A percentile compares a stretch with the other conserved stretches of the same genome.
These are phyloP conservation scores for Meira nashicola DNA, from an alignment of 1,284 basidiomycete genomes.

Conservation along the genomic window DNA sequence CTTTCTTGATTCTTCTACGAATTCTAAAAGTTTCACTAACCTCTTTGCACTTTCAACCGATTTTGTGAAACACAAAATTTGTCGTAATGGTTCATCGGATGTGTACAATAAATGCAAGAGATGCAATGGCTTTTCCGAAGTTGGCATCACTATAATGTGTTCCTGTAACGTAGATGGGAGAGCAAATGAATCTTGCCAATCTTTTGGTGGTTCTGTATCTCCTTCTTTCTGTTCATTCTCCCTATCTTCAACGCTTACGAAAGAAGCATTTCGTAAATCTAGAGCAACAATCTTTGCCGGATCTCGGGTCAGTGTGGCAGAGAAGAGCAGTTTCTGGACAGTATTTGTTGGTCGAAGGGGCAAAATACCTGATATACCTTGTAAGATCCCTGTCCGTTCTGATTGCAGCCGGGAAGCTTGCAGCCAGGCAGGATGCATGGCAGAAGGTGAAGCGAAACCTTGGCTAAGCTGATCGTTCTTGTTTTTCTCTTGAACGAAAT, in stretches of 20 bases:
- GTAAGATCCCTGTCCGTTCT: not conserved
- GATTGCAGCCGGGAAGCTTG: not conserved
- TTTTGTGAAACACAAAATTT: slow-evolving; percentile 90
- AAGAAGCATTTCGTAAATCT: slow-evolving; percentile 73
- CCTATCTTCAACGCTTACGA: slow-evolving; percentile 67
- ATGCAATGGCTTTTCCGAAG: slow-evolving; percentile 78
- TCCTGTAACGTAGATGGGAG: slow-evolving; percentile 41
- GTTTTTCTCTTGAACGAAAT: slow-evolving; percentile 9
- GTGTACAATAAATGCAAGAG: slow-evolving; percentile 78
- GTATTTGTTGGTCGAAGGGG: slow-evolving; percentile 6
- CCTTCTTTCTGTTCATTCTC: not conserved
- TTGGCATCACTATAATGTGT: slow-evolving; percentile 74
- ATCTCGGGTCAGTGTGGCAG: slow-evolving; percentile 89
- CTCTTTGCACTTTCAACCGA: slow-evolving; percentile 83
- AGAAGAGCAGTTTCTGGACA: slow-evolving; percentile 86
- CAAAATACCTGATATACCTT: not conserved
- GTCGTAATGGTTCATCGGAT: slow-evolving; percentile 21
- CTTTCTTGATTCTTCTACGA: slow-evolving; percentile 41
- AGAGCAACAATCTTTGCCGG: slow-evolving; percentile 84
- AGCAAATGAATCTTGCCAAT: slow-evolving; percentile 61
- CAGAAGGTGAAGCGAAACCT: not conserved
- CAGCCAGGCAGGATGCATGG: not conserved
- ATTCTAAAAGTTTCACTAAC: slow-evolving; percentile 74
- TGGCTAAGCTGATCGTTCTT: too few relatives aligned
- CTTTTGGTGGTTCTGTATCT: slow-evolving; percentile 53